Evolutionary conservation across 2,329 filamentous ascomycete genomes (phyloP), one percentile per base, ranked within the genome.

Genomic region (Coniochaeta prunicola): DNA sequence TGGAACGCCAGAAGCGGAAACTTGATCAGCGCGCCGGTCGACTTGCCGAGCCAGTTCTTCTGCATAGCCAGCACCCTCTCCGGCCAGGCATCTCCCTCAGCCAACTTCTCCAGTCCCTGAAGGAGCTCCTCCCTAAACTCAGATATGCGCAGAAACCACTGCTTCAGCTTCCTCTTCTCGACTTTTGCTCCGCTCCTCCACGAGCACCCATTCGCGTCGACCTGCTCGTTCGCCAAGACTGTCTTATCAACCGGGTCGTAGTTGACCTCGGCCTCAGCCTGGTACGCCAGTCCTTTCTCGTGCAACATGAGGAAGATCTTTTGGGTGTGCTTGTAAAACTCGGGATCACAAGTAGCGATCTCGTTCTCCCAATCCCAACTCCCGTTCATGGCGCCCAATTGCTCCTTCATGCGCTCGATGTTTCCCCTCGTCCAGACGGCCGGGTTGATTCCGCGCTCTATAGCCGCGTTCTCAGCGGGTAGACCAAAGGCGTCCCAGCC

Each of bases 401-500:
- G 91, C 63, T 84, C 78, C 77, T 92, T 96, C 92, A 96, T 96
- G 66, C 83, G 87, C 40, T 78, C 78, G 65, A 96, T 96, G 68
- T 96, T 96, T 65, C 80, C 77, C 67, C 79, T 81, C 0, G 92
- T 96, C 92, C 92, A 96, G 8, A 78, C 78, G 8, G 83, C 87
- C 1, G 92, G 91, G 67, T 90, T 84, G 61, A 93, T 80, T 13
- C 90, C 90, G 62, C 88, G 79, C 73, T 96, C 90, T 59, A 96
- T 89, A 9, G 92, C 92, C 19, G 92, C 92, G 74, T 96, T 96
- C 73, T 96, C 92, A 48, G 92, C 92, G 12, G 92, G 92, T 59
- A 96, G 76, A 1, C 92, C 92, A 74, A 96, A 96, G 5, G 91
- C 90, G 77, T 96, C 92, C 91, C 92, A 96, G 12, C 92, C 92